phyloP scores from a whole-genome alignment of 768 basidiomycete species.

The Collybia sordida region DNA sequence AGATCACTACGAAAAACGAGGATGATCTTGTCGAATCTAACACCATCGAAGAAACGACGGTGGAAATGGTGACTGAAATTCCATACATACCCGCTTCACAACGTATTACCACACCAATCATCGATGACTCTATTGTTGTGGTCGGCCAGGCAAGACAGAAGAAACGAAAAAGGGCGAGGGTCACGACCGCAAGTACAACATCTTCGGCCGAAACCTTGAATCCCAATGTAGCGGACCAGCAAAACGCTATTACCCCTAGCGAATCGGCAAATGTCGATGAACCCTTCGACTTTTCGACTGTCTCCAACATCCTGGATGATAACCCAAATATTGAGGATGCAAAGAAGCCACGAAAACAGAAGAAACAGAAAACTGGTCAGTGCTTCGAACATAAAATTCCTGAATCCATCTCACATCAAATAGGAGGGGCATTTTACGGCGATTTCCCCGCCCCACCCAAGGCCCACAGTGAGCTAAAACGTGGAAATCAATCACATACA shows the following conservation, averaged over 20 bases:
- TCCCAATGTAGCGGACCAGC: constrained; percentile 16
- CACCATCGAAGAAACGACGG: constrained; percentile 11
- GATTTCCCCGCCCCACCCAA: constrained; percentile 67
- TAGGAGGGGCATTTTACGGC: constrained; percentile 47
- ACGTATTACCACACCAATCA: constrained; percentile 36
- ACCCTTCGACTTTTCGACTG: constrained; percentile 67
- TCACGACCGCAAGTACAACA: constrained; percentile 11
- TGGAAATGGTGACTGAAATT: constrained; percentile 62
- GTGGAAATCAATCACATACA: constrained; percentile 70
- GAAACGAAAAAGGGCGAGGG: constrained; percentile 60
- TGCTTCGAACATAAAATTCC: constrained; percentile 2
- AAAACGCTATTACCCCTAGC: constrained; percentile 18
- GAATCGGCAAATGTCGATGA: constrained; percentile 28
- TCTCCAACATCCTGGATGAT: constrained; percentile 73
- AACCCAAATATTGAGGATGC: constrained; percentile 40
- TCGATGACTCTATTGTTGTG: constrained; percentile 68
- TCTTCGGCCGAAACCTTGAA: constrained; percentile 16
- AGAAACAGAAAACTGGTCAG: constrained; percentile 38
- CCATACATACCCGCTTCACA: constrained; percentile 74
- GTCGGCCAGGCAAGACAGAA: constrained; percentile 66
- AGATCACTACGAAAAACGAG: constrained; percentile 8
- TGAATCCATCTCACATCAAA: constrained; percentile 8
- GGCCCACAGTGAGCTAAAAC: constrained; percentile 62
- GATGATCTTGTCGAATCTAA: constrained; percentile 10
- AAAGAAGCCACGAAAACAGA: constrained; percentile 51